Base-by-base conservation (phyloP, 2,329 filamentous ascomycete species). In the Emmonsia crescens region DNA sequence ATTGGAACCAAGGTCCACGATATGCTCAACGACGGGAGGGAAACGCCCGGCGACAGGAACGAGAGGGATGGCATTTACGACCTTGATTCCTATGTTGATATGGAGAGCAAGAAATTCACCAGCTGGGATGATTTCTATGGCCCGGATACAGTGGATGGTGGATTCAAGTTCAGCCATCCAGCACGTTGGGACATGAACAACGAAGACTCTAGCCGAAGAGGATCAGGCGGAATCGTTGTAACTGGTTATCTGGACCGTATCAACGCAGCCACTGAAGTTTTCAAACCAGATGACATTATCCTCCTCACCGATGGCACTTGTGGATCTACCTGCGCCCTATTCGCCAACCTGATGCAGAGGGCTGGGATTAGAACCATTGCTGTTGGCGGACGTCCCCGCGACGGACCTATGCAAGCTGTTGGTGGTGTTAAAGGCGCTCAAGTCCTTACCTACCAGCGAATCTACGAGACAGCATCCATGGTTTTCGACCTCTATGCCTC, bases 341-440 rank as follows among this genome's bases (percentile, higher is more conserved):
- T 86, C 69, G 75, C 76, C 14, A 79, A 83, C 52, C 75, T 85
- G 29, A 79, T 86, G 76, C 77, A 78, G 6, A 75, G 78, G 61
- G 77, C 76, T 38, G 79, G 80, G 27, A 80, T 87, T 1, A 81
- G 80, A 64, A 82, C 81, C 42, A 77, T 87, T 54, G 78, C 78
- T 1, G 75, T 85, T 29, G 86, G 87, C 10, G 87, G 87, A 1
- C 80, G 83, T 0, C 81, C 85, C 0, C 72, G 74, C 12, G 67
- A 76, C 0, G 75, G 74, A 3, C 79, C 81, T 0, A 88, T 86
- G 75, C 84, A 87, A 74, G 80, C 78, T 4, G 77, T 87, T 21
- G 85, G 85, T n/a, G 86, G 85, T n/a, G 80, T 84, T 56, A 85
- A 86, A 67, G 86, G 86, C 38, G 51, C 62, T 1, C 61, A 65